Percentiles rank a stretch among this genome's conserved stretches.
phyloP scores from a whole-genome alignment of 2,329 filamentous ascomycete species.

The Monilinia fructicola region DNA sequence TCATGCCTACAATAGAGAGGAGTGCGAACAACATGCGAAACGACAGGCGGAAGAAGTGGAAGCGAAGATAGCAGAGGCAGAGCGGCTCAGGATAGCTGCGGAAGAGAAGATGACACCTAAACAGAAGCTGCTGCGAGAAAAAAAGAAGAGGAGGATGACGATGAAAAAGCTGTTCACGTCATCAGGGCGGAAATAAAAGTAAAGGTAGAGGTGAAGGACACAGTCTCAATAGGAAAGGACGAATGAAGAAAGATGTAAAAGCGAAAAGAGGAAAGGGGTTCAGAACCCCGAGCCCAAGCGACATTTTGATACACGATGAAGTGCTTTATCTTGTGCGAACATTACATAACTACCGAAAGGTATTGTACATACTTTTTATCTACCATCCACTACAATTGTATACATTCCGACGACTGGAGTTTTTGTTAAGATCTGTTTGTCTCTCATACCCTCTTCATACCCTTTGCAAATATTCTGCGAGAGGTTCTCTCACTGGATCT shows the following conservation, averaged over 20 bases:
- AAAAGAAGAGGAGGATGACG: background rate
- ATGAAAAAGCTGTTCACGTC: background rate
- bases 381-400: constrained; percentile 1
- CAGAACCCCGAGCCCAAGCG: background rate
- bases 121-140: background rate
- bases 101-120: background rate
- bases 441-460: background rate
- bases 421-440: background rate
- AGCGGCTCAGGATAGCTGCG: background rate
- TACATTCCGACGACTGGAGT: background rate
- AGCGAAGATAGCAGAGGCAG: background rate
- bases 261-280: background rate
- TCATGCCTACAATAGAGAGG: constrained; percentile 3
- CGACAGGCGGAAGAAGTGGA: background rate
- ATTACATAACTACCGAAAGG: background rate
- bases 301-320: background rate
- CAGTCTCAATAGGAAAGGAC: no score
- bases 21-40: background rate
- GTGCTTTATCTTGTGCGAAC: background rate
- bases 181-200: no score
- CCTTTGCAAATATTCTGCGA: background rate
- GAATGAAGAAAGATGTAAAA: background rate
- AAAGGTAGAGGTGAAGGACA: background rate
- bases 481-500: no score
- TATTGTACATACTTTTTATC: background rate